Evolutionary conservation across 306 rosid species (phyloP).

Genomic region (Lathyrus aphaca): DNA sequence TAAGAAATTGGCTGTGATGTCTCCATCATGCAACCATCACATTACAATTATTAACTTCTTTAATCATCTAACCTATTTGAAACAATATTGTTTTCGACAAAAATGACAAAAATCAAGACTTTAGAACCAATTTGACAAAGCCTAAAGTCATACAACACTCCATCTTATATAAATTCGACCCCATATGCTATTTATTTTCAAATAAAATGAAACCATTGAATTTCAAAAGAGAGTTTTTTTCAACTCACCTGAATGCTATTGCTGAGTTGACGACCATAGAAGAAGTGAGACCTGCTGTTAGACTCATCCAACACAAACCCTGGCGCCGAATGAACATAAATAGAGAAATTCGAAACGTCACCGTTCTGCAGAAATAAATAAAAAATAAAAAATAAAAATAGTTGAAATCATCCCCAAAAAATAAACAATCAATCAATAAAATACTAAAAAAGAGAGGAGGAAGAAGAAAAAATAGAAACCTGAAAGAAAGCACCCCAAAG

Average conservation of each 20-base stretch:
- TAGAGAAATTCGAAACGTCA: slow-evolving; percentile 57
- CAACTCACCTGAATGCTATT: slow-evolving; percentile 54
- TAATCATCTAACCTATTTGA: too few relatives aligned
- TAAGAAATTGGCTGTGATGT: background rate
- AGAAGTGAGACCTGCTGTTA: slow-evolving; percentile 49
- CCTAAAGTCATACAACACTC: background rate
- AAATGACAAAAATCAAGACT: slow-evolving; percentile 10
- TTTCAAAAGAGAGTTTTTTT: background rate
- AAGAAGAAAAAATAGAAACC: slow-evolving; percentile 41
- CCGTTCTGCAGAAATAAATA: slow-evolving; percentile 52
- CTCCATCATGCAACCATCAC: slow-evolving; percentile 19
- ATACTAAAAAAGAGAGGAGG: background rate
- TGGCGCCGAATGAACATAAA: slow-evolving; percentile 62
- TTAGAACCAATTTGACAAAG: background rate
- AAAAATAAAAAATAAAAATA: background rate
- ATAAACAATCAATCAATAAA: background rate
- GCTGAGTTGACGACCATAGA: slow-evolving; percentile 51
- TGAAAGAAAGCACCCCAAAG: slow-evolving; percentile 87
- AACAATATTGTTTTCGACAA: too few relatives aligned
- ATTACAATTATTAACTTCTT: background rate
- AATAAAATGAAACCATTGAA: slow-evolving; percentile 1
- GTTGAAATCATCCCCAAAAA: background rate
- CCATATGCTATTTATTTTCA: background rate
- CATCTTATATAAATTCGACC: background rate
- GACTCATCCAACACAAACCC: slow-evolving; percentile 57